Evolutionary conservation across 2,329 filamentous ascomycete species (phyloP).

Genomic region (Albifimbria verrucaria): DNA sequence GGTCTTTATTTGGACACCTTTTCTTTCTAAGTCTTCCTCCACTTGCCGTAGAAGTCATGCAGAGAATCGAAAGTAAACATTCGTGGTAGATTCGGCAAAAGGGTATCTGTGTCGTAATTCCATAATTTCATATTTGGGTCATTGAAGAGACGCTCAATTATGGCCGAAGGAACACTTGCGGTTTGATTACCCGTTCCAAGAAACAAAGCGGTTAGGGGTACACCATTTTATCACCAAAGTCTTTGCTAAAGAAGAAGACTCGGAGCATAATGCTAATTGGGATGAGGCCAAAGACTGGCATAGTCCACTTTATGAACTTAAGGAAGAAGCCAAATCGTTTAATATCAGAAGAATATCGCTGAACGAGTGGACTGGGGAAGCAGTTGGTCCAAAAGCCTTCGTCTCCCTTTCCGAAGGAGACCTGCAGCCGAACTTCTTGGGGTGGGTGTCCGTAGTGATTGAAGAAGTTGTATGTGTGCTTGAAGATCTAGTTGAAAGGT

Average conservation of each 20-base stretch:
- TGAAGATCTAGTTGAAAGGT: slow-evolving; percentile 51
- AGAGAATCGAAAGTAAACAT: slow-evolving; percentile 67
- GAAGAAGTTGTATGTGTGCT: slow-evolving; percentile 66
- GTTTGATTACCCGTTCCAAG: slow-evolving; percentile 74
- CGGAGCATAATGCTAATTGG: slow-evolving; percentile 64
- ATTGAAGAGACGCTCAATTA: slow-evolving; percentile 59
- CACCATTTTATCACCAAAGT: slow-evolving; percentile 69
- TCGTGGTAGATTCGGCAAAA: slow-evolving; percentile 56
- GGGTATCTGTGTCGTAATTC: slow-evolving; percentile 52
- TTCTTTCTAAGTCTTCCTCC: slow-evolving; percentile 51
- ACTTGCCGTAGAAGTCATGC: slow-evolving; percentile 57
- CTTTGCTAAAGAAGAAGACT: slow-evolving; percentile 64
- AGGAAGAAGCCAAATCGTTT: slow-evolving; percentile 53
- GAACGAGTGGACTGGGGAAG: slow-evolving; percentile 57
- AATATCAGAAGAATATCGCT: slow-evolving; percentile 47
- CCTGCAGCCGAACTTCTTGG: slow-evolving; percentile 57
- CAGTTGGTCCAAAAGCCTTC: slow-evolving; percentile 65
- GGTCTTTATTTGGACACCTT: slow-evolving; percentile 54
- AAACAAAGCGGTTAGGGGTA: slow-evolving; percentile 71
- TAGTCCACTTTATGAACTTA: slow-evolving; percentile 56
- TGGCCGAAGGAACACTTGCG: slow-evolving; percentile 65
- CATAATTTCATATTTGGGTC: slow-evolving; percentile 58
- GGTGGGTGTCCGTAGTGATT: slow-evolving; percentile 52
- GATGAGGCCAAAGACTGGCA: slow-evolving; percentile 56
- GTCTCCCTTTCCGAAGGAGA: slow-evolving; percentile 58